phyloP scores from a whole-genome alignment of 1,139 yeast species.

The Blastobotrys capitulatus region DNA sequence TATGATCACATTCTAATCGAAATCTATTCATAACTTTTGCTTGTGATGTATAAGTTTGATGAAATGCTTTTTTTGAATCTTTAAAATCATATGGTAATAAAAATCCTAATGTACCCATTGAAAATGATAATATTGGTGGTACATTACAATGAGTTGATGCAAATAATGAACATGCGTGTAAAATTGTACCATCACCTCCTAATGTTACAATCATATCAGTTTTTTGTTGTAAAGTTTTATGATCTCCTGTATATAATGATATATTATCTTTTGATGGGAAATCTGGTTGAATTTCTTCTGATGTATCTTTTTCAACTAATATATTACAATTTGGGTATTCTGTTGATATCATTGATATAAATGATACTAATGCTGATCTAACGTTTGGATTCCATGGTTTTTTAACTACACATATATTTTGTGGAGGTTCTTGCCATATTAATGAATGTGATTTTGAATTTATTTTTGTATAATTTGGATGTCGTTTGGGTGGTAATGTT shows the following conservation, averaged over 20 bases:
- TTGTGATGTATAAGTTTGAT: conserved; percentile 57
- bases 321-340: conserved; percentile 47
- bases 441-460: conserved; percentile 14
- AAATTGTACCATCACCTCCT: conserved; percentile 95
- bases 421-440: conserved; percentile 38
- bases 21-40: conserved; percentile 70
- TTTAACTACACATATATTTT: conserved; percentile 72
- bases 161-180: conserved; percentile 63
- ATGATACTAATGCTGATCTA: conserved; percentile 57
- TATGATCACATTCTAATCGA: conserved; percentile 54
- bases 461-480: background rate
- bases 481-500: background rate
- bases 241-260: conserved; percentile 50
- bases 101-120: conserved; percentile 90
- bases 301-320: conserved; percentile 69
- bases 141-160: conserved; percentile 51
- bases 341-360: conserved; percentile 39
- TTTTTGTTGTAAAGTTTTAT: conserved; percentile 47
- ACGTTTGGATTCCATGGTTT: conserved; percentile 76
- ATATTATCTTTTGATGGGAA: conserved; percentile 20
- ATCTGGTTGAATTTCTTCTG: conserved; percentile 54
- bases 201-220: conserved; percentile 74
- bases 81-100: conserved; percentile 74
- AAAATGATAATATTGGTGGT: conserved; percentile 86
- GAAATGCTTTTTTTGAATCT: conserved; percentile 56